Base-by-base conservation (phyloP, 352 stramenopile genomes). In the Globisporangium parvum region DNA sequence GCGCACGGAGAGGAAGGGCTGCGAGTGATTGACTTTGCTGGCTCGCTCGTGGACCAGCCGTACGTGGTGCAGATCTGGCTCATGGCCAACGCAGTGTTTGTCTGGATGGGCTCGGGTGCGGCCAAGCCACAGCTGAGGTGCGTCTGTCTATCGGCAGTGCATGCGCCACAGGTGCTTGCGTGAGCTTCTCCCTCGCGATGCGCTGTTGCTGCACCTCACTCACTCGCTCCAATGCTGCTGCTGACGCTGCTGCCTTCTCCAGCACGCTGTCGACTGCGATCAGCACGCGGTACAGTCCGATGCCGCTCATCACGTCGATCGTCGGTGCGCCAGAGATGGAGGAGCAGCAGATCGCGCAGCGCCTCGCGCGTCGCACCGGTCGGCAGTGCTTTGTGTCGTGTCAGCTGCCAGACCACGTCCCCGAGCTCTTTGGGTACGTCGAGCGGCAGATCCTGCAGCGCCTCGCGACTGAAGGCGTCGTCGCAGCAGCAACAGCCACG, bases 341-440 rank as follows among this genome's bases (percentile, higher is more conserved):
- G 50, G 83, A 91, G 56, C 78, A 89, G 58, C 83, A 93, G 63
- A 88, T 93, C 56, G 83, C 79, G 14, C 83, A 93, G 59, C 67
- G 80, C 37, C 67, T 93, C 17, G 78, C 80, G 46, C 63, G 71
- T 21, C 74, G 78, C 35, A 87, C 83, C 8, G 72, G 69, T 1
- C 70, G 72, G 1, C 83, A 91, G 62, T 89, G 80, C 40, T 93
- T 93, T 47, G 80, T 93, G 54, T 91, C 78, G 17, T 93, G 83
- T 44, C 78, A 90, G 53, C 42, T 93, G 41, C 80, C 83, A 0
- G 80, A 89, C 47, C 71, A 87, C 49, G 50, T 86, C 33, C 80
- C 81, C 0, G 83, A 93, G 51, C 72, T 93, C 24, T 77, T 84
- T 40, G 68, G 73, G 11, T 88, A 76, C 53, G 79, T 89, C 2